Evolutionary conservation across 2,329 filamentous ascomycete species (phyloP), one percentile per base, ranked within the genome.

Genomic region (Claviceps quebecensis): DNA sequence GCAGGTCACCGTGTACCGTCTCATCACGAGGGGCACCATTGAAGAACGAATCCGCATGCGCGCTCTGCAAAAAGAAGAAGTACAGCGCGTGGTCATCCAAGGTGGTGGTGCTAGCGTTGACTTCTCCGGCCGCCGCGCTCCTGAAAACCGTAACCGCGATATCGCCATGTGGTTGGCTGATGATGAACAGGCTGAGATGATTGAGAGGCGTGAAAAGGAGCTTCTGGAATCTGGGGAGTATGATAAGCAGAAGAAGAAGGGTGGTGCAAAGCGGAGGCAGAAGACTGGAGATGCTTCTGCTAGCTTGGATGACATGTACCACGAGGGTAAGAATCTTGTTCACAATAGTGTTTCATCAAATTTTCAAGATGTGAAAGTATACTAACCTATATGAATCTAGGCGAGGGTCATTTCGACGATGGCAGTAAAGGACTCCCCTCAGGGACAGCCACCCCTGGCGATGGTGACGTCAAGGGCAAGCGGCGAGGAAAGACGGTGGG

Each of bases 141-240:
- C 85, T 5, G 91, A 96, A 72, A 96, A 94, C 69, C 82, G 90
- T 56, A 96, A 94, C 65, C 94, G 95, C 69, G 93, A 98, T 63
- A 97, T 97, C 68, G 93, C 93, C 45, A 86, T 97, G 84, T 97
- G 93, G 93, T 82, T 98, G 56, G 91, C 91, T 17, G 93, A 98
- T 64, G 93, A 97, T 58, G 91, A 97, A 52, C 88, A 97, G 65
- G 93, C 89, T 1, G 91, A 93, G 61, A 78, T 93, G 67, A 91
- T 98, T 63, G 91, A 96, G 70, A 82, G 85, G 57, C 89, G 90
- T 60, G 93, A 96, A 69, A 88, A 87, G 57, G 89, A 96, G 67
- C 72, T 94, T 6, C 74, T 87, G 44, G 86, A 87, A 65, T 83
- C 79, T 56, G 86, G 86, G 55, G 81, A 80, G 61, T 69, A 73